Conservation (phyloP, 768 basidiomycete species). For the Favolaschia claudopus region DNA sequence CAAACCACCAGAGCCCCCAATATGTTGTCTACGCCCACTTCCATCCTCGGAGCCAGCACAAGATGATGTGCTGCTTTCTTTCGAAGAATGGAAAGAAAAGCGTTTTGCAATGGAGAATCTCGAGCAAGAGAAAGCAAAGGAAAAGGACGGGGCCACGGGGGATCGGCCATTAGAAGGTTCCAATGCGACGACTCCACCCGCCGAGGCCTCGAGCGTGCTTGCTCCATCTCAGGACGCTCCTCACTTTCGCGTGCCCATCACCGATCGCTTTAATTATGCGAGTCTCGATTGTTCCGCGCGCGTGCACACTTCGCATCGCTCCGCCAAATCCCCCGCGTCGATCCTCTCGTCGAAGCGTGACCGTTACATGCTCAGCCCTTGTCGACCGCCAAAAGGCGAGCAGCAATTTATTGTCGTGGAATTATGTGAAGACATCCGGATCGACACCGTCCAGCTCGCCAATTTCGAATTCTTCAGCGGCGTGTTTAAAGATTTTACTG, state of each 20-base stretch:
- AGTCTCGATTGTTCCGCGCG: constrained; percentile 92
- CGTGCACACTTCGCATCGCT: constrained; percentile 83
- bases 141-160: constrained; percentile 29
- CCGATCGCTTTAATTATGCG: constrained; percentile 95
- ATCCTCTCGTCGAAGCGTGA: constrained; percentile 92
- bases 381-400: constrained; percentile 62
- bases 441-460: constrained; percentile 95
- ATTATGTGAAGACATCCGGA: constrained; percentile 95
- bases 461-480: constrained; percentile 99
- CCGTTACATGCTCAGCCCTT: constrained; percentile 96
- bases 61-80: constrained; percentile 76
- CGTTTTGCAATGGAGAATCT: constrained; percentile 52
- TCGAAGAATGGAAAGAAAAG: constrained; percentile 89
- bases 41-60: constrained; percentile 56
- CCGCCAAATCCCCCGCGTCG: constrained; percentile 81
- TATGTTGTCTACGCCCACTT: constrained; percentile 74
- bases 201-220: constrained; percentile 16
- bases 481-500: constrained; percentile 90
- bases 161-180: constrained; percentile 1
- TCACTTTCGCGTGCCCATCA: constrained; percentile 76
- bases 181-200: constrained; percentile 16
- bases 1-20: constrained; percentile 60
- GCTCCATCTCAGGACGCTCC: constrained; percentile 52
- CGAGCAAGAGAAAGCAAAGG: constrained; percentile 36
- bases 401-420: constrained; percentile 90